Evolutionary conservation across 2,329 filamentous ascomycete genomes (phyloP).

Genomic region (Calonectria pseudoturangicola): DNA sequence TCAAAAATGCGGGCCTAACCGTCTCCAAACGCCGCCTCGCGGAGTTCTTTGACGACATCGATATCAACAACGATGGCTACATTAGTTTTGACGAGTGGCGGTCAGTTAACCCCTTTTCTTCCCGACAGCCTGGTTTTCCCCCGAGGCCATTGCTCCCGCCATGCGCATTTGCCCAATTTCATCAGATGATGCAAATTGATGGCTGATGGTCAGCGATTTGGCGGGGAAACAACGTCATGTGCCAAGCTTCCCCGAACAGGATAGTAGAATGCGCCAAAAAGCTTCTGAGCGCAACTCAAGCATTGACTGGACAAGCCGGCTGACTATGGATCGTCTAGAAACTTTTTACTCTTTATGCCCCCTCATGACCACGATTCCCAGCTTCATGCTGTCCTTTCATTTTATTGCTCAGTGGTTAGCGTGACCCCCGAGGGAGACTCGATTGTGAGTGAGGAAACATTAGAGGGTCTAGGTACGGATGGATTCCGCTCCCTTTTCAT

Average conservation of each 20-base stretch:
- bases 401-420: slow-evolving; percentile 92
- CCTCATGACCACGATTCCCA: slow-evolving; percentile 77
- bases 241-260: slow-evolving; percentile 48
- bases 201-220: slow-evolving; percentile 55
- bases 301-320: slow-evolving; percentile 40
- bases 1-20: slow-evolving; percentile 84
- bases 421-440: slow-evolving; percentile 97
- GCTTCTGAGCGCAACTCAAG: slow-evolving; percentile 26
- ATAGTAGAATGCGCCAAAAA: slow-evolving; percentile 39
- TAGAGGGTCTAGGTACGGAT: slow-evolving; percentile 95
- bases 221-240: slow-evolving; percentile 56
- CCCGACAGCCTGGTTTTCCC: background rate
- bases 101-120: slow-evolving; percentile 72
- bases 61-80: slow-evolving; percentile 89
- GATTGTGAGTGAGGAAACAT: slow-evolving; percentile 89
- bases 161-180: slow-evolving; percentile 40
- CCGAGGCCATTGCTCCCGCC: slow-evolving; percentile 30
- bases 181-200: slow-evolving; percentile 50
- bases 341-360: slow-evolving; percentile 95
- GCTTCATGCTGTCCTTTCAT: slow-evolving; percentile 89
- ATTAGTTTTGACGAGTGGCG: slow-evolving; percentile 98
- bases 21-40: slow-evolving; percentile 86
- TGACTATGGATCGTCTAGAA: slow-evolving; percentile 69
- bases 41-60: slow-evolving; percentile 92
- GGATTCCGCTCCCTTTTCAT: slow-evolving; percentile 75